Base-by-base conservation (phyloP, 2,329 filamentous ascomycete species). In the Cercospora sp. region DNA sequence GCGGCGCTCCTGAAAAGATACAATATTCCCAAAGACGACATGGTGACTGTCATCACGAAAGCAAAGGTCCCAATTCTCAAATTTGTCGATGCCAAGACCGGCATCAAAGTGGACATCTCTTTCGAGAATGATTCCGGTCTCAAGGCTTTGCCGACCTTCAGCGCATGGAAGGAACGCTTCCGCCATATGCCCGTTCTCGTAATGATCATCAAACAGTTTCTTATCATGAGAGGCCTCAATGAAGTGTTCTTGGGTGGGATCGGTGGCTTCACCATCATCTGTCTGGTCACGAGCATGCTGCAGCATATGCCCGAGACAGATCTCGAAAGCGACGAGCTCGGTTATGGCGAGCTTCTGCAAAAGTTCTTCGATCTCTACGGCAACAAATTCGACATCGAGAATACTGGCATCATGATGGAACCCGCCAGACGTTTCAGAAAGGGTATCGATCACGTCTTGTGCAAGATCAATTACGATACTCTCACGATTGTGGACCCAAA, bases 401-500 rank as follows among this genome's bases (percentile, higher is more conserved):
- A 80, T 1, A 87, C 89, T 26, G 92, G 92, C 9, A 95, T 99
- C 74, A 85, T 87, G 45, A 85, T 97, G 77, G 86, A 90, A 21
- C 90, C 90, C 1, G 91, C 93, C 0, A 87, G 87, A 6, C 92
- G 92, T 74, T 85, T 94, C 68, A 84, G 87, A 72, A 98, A 98
- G 88, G 91, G 91, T 78, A 73, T 3, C 88, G 80, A 80, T 65
- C 75, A 66, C 8, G 66, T 69, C 5, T 40, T 45, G 32, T 78
- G 77, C 75, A 71, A 67, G 26, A 87, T 86, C 74, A 89, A 89
- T 74, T 80, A 79, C 13, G 85, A 90, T 61, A 88, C 93, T 1
- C 84, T 99, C 1, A 91, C 90, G 8, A 97, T 99, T 74, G 90
- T 97, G 67, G 95, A 99, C 76, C 95, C 95, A 0, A 97, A 98